These are phyloP conservation scores for Dendrobium catenatum DNA, from an alignment of 106 monocot species.

Conservation along the genomic window DNA sequence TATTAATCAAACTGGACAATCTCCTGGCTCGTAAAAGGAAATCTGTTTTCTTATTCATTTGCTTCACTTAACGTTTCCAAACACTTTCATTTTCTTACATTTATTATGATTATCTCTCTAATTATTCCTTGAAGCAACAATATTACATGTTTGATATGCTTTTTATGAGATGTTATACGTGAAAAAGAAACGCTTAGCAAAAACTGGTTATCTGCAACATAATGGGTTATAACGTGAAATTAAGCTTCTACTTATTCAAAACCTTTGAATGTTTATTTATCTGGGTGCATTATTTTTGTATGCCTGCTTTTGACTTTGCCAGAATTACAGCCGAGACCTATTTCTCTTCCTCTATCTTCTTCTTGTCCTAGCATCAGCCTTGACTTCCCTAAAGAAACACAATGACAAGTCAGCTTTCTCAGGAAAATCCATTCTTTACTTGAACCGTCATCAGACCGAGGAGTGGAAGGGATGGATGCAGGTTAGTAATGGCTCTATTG, in stretches of 20 bases:
- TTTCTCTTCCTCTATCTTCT: constrained; percentile 94
- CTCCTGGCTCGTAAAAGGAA: background rate
- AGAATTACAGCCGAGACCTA: constrained; percentile 90
- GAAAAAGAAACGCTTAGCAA: background rate
- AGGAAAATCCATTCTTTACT: constrained; percentile 77
- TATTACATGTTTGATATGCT: background rate
- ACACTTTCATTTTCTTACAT: background rate
- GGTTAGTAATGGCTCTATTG: constrained; percentile 29
- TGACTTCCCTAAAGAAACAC: constrained; percentile 87
- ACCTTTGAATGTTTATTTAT: background rate
- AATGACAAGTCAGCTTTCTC: constrained; percentile 83
- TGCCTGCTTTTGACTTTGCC: constrained; percentile 8
- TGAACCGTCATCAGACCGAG: constrained; percentile 96
- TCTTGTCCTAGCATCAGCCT: constrained; percentile 72
- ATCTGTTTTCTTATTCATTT: background rate
- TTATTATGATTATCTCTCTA: background rate
- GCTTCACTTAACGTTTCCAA: background rate
- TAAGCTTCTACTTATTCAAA: background rate
- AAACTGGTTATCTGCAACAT: background rate
- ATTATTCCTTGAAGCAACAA: background rate
- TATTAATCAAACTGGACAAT: background rate
- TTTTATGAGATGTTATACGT: background rate
- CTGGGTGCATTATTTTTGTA: background rate
- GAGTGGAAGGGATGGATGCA: constrained; percentile 99
- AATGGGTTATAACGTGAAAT: background rate